Conservation (phyloP, 164 flowering plant species). For the Houttuynia cordata region DNA sequence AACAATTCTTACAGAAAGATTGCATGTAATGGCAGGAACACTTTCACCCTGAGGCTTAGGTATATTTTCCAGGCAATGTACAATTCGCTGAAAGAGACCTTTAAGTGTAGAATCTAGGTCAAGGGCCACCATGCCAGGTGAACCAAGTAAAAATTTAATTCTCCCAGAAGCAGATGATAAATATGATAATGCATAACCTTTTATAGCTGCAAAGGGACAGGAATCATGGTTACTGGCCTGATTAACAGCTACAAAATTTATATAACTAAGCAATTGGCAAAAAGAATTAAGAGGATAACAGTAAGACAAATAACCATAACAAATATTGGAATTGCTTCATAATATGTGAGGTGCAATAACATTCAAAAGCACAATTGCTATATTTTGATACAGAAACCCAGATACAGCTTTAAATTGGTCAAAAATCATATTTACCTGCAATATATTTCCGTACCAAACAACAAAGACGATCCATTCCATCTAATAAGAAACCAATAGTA, state of each 20-base stretch:
- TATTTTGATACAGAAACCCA: background rate
- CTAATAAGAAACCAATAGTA: slow-evolving; percentile 86
- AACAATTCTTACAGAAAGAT: slow-evolving; percentile 69
- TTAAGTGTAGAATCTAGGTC: slow-evolving; percentile 72
- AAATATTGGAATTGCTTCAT: too few species aligned
- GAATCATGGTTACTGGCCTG: slow-evolving; percentile 1
- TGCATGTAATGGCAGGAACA: slow-evolving; percentile 68
- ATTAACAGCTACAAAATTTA: too few species aligned
- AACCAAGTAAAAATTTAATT: slow-evolving; percentile 81
- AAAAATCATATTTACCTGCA: slow-evolving; percentile 41
- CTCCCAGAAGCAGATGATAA: slow-evolving; percentile 91
- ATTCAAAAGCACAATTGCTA: background rate
- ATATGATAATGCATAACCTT: slow-evolving; percentile 91
- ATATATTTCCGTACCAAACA: slow-evolving; percentile 92
- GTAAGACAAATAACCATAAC: too few species aligned
- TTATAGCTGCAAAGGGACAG: slow-evolving; percentile 60
- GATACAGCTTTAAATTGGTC: background rate
- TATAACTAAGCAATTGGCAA: too few species aligned
- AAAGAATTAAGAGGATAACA: too few species aligned
- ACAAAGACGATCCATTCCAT: slow-evolving; percentile 90
- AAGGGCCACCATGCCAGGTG: slow-evolving; percentile 99
- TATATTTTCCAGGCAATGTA: slow-evolving; percentile 80
- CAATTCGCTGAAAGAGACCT: slow-evolving; percentile 77
- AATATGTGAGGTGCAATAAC: background rate
- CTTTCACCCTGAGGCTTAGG: slow-evolving; percentile 94